Evolutionary conservation across 176 grass and related monocot species (phyloP).

Genomic region (Ensete glaucum): DNA sequence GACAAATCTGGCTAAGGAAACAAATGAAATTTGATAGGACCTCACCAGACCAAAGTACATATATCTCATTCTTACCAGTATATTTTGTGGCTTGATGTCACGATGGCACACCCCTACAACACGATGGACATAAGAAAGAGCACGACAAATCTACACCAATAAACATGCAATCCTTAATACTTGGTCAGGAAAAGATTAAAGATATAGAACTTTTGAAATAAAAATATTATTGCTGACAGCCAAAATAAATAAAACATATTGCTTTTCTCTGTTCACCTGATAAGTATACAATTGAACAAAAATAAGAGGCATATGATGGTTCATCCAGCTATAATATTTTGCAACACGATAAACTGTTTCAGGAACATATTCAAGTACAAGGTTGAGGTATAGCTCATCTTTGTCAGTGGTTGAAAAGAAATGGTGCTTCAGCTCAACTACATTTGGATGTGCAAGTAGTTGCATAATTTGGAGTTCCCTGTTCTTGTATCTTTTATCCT

Average conservation of each 20-base stretch:
- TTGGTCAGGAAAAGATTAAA: neutral
- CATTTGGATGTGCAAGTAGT: slow-evolving; percentile 18
- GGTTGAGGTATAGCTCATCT: slow-evolving; percentile 19
- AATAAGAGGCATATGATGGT: slow-evolving; percentile 16
- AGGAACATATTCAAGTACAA: slow-evolving; percentile 19
- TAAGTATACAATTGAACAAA: slow-evolving; percentile 15
- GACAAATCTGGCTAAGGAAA: neutral
- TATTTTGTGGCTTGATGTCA: slow-evolving; percentile 28
- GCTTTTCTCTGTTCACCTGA: neutral
- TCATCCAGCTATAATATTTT: slow-evolving; percentile 16
- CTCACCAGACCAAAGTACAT: neutral
- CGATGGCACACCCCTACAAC: slow-evolving; percentile 20
- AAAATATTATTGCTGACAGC: neutral
- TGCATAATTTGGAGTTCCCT: slow-evolving; percentile 23
- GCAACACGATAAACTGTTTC: slow-evolving; percentile 8
- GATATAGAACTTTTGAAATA: neutral
- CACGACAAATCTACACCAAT: slow-evolving; percentile 19
- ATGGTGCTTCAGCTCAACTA: slow-evolving; percentile 11
- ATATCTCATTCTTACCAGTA: slow-evolving; percentile 6
- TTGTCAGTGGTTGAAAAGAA: slow-evolving; percentile 23
- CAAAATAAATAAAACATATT: neutral
- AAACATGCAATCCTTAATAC: neutral
- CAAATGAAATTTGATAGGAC: neutral
- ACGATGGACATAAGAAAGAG: slow-evolving; percentile 19
- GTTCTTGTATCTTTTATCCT: slow-evolving; percentile 27